These are phyloP conservation scores for Cladosporium sp. DNA, from an alignment of 2,329 filamentous ascomycete genomes.

Conservation along the genomic window DNA sequence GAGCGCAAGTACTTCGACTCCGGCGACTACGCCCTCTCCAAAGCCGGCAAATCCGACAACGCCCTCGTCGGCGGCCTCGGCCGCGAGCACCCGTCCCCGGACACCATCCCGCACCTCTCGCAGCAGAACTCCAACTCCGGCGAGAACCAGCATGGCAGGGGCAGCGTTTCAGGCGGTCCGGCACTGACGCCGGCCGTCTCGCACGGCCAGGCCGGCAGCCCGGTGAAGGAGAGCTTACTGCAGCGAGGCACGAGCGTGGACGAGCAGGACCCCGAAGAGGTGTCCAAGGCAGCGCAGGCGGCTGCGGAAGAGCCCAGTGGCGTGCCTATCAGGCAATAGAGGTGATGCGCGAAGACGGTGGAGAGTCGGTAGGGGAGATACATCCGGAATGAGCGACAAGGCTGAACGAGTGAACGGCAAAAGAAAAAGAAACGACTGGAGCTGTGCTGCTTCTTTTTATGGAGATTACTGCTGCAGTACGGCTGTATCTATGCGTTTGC, in stretches of 20 bases:
- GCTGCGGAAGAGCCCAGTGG: constrained; percentile 14
- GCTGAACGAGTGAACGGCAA: no score
- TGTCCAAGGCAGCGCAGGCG: constrained; percentile 17
- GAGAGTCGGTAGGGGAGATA: no score
- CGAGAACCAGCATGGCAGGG: constrained; percentile 12
- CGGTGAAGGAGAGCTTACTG: constrained; percentile 86
- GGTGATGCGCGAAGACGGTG: neutral
- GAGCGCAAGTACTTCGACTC: constrained; percentile 98
- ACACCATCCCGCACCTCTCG: constrained; percentile 34
- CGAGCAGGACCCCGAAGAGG: constrained; percentile 44
- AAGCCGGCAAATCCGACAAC: constrained; percentile 90
- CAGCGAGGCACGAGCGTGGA: constrained; percentile 72
- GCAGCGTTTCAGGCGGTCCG: constrained; percentile 15
- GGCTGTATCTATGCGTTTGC: neutral
- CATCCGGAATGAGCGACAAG: no score
- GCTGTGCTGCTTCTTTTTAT: neutral
- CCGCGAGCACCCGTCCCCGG: constrained; percentile 72
- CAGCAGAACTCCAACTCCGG: constrained; percentile 22
- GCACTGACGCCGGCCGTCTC: constrained; percentile 37
- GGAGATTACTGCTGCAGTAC: neutral
- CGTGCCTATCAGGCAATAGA: constrained; percentile 18
- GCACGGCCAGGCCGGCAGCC: constrained; percentile 61
- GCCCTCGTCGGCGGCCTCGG: constrained; percentile 82
- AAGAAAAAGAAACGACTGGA: neutral
- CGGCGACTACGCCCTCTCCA: constrained; percentile 89